These are phyloP conservation scores for Babesia ovata DNA, from an alignment of 169 alveolate species.

Conservation along the genomic window DNA sequence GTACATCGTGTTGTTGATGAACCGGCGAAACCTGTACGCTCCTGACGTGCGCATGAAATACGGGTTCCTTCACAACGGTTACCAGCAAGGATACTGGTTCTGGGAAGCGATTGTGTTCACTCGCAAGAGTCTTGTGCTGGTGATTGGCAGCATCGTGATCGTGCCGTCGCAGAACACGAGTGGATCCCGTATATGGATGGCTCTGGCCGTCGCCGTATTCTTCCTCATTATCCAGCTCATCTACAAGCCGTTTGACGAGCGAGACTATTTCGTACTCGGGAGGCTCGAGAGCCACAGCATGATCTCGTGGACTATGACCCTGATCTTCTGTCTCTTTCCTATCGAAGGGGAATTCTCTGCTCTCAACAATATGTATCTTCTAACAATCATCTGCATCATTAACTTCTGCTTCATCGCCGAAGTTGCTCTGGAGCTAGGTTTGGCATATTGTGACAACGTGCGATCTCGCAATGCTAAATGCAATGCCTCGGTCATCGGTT, in stretches of 20 bases:
- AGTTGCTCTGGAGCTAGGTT: constrained; percentile 17
- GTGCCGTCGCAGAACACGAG: constrained; percentile 74
- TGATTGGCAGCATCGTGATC: constrained; percentile 75
- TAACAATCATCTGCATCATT: constrained; percentile 3
- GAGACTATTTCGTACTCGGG: constrained; percentile 72
- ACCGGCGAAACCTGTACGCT: constrained; percentile 76
- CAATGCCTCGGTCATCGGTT: constrained; percentile 8
- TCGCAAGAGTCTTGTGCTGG: constrained; percentile 76
- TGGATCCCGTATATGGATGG: constrained; percentile 76
- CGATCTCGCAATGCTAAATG: background rate
- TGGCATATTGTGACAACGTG: constrained; percentile 36
- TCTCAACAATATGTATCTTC: constrained; percentile 9
- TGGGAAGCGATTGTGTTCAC: constrained; percentile 85
- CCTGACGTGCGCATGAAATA: constrained; percentile 78
- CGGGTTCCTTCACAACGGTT: constrained; percentile 86
- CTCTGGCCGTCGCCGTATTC: constrained; percentile 75
- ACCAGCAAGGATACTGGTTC: constrained; percentile 79
- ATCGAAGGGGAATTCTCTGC: constrained; percentile 36
- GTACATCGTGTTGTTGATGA: constrained; percentile 72
- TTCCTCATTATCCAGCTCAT: constrained; percentile 76
- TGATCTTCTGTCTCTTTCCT: constrained; percentile 23
- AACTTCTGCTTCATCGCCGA: constrained; percentile 28
- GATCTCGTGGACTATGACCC: constrained; percentile 73
- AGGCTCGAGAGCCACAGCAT: constrained; percentile 74
- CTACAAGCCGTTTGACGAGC: constrained; percentile 82